phyloP scores from a whole-genome alignment of 169 alveolate species.

The Eimeria tenella region DNA sequence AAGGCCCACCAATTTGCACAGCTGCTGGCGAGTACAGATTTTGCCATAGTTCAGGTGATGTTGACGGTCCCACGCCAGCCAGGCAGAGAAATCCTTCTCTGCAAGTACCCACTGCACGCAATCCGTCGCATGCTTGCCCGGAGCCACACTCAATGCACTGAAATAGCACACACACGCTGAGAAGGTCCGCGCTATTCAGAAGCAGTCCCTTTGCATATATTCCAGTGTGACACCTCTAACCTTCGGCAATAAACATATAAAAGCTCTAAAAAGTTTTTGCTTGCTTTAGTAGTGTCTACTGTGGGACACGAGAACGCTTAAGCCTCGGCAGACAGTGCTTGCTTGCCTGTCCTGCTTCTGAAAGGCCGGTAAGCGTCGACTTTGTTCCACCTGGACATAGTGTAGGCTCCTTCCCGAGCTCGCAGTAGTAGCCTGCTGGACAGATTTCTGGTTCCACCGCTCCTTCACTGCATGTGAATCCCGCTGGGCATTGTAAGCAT shows the following conservation, averaged over 20 bases:
- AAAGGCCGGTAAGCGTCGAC: constrained; percentile 52
- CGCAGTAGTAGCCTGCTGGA: constrained; percentile 61
- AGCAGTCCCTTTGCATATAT: not conserved
- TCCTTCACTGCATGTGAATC: constrained; percentile 60
- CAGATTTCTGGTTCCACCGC: constrained; percentile 46
- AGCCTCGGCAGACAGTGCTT: not conserved
- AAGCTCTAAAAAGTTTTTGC: too few relatives aligned
- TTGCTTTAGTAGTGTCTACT: too few relatives aligned
- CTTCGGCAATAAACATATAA: too few relatives aligned
- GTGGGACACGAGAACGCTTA: not conserved
- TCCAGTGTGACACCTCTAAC: not conserved
- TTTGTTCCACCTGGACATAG: constrained; percentile 67
- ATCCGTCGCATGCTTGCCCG: constrained; percentile 68
- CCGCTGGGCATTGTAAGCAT: constrained; percentile 77
- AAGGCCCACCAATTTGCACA: constrained; percentile 76
- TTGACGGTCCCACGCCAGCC: constrained; percentile 57
- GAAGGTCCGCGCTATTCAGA: not conserved
- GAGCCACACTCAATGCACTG: constrained; percentile 70
- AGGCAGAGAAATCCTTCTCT: constrained; percentile 59
- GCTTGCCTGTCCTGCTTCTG: constrained; percentile 54
- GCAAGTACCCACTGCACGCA: constrained; percentile 55
- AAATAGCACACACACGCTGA: constrained; percentile 12
- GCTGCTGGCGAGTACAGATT: constrained; percentile 33
- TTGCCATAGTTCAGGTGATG: constrained; percentile 42
- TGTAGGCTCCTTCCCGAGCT: constrained; percentile 4